Percentiles rank a stretch among this genome's conserved stretches.
phyloP scores from a whole-genome alignment of 148 eudicot species.

The Rhododendron kiyosumense region DNA sequence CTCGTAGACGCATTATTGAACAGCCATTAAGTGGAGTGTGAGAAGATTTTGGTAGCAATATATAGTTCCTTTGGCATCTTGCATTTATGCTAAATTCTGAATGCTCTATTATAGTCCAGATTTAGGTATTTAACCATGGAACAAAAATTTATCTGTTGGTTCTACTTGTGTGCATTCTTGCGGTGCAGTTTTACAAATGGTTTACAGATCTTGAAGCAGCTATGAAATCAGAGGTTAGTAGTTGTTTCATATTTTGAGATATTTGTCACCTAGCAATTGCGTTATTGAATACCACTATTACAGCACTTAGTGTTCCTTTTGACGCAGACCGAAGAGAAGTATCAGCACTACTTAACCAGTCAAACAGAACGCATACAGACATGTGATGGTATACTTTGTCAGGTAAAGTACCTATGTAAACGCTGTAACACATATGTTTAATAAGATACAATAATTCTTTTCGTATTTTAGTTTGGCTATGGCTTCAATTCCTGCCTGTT shows the following conservation, averaged over 20 bases:
- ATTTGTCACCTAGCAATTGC: slow-evolving; percentile 10
- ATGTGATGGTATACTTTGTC: slow-evolving; percentile 81
- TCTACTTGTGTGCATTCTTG: slow-evolving; percentile 10
- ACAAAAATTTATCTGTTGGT: slow-evolving; percentile 2
- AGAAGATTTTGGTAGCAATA: background rate
- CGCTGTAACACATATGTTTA: background rate
- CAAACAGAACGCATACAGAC: slow-evolving; percentile 82
- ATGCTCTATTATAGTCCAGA: background rate
- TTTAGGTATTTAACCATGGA: background rate
- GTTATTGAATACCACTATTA: background rate
- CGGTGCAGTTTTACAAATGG: slow-evolving; percentile 93
- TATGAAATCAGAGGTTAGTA: slow-evolving; percentile 94
- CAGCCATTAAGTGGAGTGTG: background rate
- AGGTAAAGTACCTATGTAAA: slow-evolving; percentile 33
- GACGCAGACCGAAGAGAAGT: slow-evolving; percentile 94
- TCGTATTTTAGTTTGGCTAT: background rate
- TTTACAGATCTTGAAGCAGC: slow-evolving; percentile 94
- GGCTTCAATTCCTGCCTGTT: background rate
- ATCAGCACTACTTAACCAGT: slow-evolving; percentile 82
- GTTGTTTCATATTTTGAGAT: slow-evolving; percentile 12
- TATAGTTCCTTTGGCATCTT: background rate
- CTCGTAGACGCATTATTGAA: background rate
- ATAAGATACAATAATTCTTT: background rate
- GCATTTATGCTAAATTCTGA: background rate
- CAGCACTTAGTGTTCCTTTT: slow-evolving; percentile 16